A percentile compares a stretch with the other conserved stretches of the same genome.
phyloP scores from a whole-genome alignment of 2,329 filamentous ascomycete species.

The Anthostomella pinea region DNA sequence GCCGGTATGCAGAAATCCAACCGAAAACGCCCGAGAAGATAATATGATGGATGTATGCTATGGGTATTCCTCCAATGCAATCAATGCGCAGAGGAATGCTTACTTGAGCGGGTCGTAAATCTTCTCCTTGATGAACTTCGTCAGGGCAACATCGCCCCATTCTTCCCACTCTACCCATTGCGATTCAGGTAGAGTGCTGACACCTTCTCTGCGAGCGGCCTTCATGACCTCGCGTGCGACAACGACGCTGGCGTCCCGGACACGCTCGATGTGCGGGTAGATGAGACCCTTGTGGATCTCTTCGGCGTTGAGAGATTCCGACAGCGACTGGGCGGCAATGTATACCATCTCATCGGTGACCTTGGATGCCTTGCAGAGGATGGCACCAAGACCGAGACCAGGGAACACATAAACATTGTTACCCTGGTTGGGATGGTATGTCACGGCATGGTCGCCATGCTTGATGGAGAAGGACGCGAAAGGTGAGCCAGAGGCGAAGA shows the following conservation, averaged over 20 bases:
- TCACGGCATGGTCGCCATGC: conserved; percentile 55
- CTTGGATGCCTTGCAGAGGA: conserved; percentile 81
- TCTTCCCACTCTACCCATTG: conserved; percentile 72
- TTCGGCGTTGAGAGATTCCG: conserved; percentile 72
- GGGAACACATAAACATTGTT: conserved; percentile 95
- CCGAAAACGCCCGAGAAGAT: conserved; percentile 25
- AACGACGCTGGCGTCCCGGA: conserved; percentile 81
- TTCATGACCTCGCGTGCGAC: conserved; percentile 94
- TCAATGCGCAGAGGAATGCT: conserved; percentile 15
- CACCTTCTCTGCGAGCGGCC: conserved; percentile 77
- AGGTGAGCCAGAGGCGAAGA: conserved; percentile 94
- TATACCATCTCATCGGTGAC: conserved; percentile 98
- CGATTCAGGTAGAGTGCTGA: conserved; percentile 65
- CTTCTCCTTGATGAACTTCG: conserved; percentile 56
- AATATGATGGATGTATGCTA: conserved; percentile 17
- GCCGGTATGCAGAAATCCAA: conserved; percentile 10
- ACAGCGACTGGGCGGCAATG: conserved; percentile 79
- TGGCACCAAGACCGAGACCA: conserved; percentile 88
- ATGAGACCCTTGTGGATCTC: conserved; percentile 82
- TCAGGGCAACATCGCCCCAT: conserved; percentile 63
- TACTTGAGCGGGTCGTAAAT: conserved; percentile 55
- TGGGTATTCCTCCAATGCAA: conserved; percentile 11
- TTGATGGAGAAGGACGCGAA: conserved; percentile 73
- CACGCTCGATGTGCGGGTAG: conserved; percentile 87
- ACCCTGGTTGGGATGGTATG: conserved; percentile 77